Conservation (phyloP, 768 basidiomycete species). For the Suillus paluster region DNA sequence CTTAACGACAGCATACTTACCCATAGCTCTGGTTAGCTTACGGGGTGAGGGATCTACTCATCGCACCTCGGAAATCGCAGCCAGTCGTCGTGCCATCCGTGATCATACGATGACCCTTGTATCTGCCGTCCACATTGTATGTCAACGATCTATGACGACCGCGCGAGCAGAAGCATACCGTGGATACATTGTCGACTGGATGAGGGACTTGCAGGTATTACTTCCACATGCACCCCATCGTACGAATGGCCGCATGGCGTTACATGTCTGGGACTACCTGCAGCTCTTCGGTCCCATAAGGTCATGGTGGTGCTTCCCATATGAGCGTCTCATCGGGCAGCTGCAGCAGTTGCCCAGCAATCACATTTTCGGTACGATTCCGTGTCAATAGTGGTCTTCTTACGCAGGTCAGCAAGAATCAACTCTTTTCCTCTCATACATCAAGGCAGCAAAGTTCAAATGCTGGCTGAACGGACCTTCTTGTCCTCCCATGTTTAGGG, state of each 20-base stretch:
- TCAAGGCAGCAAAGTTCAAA: conserved; percentile 16
- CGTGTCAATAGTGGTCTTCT: not conserved
- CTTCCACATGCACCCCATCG: conserved; percentile 18
- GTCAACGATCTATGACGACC: conserved; percentile 17
- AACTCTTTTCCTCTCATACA: conserved; percentile 19
- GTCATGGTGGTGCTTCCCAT: conserved; percentile 35
- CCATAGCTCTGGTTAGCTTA: conserved; percentile 36
- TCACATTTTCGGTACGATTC: conserved; percentile 30
- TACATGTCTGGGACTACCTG: conserved; percentile 39
- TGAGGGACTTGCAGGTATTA: conserved; percentile 19
- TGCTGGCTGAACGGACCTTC: conserved; percentile 22
- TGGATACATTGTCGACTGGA: conserved; percentile 20
- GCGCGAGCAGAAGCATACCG: conserved; percentile 16
- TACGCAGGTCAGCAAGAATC: conserved; percentile 14
- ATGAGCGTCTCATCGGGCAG: conserved; percentile 27
- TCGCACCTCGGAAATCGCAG: not conserved
- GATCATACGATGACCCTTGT: conserved; percentile 39
- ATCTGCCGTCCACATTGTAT: conserved; percentile 27
- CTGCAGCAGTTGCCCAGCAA: conserved; percentile 28
- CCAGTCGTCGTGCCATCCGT: conserved; percentile 6
- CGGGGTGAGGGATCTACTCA: conserved; percentile 26
- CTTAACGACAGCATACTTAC: conserved; percentile 35
- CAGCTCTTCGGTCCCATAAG: conserved; percentile 41
- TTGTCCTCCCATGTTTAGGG: conserved; percentile 16
- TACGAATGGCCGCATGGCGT: conserved; percentile 37